Conservation (phyloP, 1,284 basidiomycete genomes). For the Pisolithus thermaeus region DNA sequence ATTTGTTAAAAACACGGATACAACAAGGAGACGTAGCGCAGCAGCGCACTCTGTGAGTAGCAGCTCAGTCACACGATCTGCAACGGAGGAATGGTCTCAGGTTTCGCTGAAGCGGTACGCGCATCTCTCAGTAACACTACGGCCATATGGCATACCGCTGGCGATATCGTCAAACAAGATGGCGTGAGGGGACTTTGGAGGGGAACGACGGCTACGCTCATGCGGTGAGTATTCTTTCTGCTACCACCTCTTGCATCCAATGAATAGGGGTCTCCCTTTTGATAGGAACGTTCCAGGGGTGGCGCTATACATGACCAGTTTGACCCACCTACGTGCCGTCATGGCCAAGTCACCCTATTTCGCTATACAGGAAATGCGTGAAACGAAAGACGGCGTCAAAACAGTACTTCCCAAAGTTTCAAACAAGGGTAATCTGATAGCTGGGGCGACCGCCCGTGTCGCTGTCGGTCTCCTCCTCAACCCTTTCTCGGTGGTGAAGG, state of each 20-base stretch:
- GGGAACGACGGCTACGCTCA: slow-evolving; percentile 78
- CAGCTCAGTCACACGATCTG: too few relatives aligned
- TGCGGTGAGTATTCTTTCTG: slow-evolving; percentile 43
- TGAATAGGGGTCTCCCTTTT: background rate
- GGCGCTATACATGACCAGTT: slow-evolving; percentile 84
- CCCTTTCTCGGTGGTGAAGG: slow-evolving; percentile 93
- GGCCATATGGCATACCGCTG: slow-evolving; percentile 46
- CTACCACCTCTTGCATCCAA: background rate
- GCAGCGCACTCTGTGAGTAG: slow-evolving; percentile 30
- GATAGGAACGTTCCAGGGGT: slow-evolving; percentile 88
- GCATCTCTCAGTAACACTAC: slow-evolving; percentile 29
- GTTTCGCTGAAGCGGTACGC: background rate
- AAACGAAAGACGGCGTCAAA: slow-evolving; percentile 23
- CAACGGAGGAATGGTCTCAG: too few relatives aligned
- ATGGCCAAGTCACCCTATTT: slow-evolving; percentile 69
- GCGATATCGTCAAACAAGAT: slow-evolving; percentile 53
- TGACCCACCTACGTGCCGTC: slow-evolving; percentile 70
- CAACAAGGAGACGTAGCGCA: slow-evolving; percentile 63
- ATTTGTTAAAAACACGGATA: slow-evolving; percentile 83
- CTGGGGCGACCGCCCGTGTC: slow-evolving; percentile 84
- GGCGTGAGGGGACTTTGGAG: slow-evolving; percentile 78
- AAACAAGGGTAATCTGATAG: slow-evolving; percentile 78
- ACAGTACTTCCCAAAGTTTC: slow-evolving; percentile 77
- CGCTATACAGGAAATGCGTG: slow-evolving; percentile 30
- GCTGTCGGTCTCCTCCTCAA: slow-evolving; percentile 86